phyloP scores from a whole-genome alignment of 768 basidiomycete species.

The Suillus decipiens region DNA sequence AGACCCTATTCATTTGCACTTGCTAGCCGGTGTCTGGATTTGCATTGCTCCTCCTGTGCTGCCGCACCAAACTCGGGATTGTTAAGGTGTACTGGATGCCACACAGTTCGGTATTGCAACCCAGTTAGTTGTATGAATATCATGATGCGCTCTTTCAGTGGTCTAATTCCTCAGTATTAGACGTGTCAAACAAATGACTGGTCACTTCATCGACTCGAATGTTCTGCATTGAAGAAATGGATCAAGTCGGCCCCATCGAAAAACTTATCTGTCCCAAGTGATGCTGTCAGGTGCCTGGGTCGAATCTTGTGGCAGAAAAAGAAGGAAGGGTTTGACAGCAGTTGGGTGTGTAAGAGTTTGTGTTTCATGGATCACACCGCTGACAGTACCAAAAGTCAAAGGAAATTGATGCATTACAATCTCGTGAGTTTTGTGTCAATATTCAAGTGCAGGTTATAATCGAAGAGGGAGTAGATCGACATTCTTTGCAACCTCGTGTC shows the following conservation, averaged over 20 bases:
- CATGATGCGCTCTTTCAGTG: conserved; percentile 6
- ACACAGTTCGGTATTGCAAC: conserved; percentile 73
- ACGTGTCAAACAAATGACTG: conserved; percentile 75
- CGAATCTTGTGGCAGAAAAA: conserved; percentile 70
- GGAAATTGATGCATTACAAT: conserved; percentile 72
- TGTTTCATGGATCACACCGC: conserved; percentile 4
- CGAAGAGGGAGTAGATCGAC: conserved; percentile 49
- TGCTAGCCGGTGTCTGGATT: conserved; percentile 59
- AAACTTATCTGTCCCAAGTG: conserved; percentile 59
- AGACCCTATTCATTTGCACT: conserved; percentile 66
- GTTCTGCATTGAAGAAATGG: conserved; percentile 65
- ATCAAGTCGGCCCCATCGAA: conserved; percentile 47
- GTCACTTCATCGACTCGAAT: conserved; percentile 78
- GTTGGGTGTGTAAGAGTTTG: conserved; percentile 51
- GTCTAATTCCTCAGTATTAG: conserved; percentile 33
- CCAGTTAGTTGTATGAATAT: conserved; percentile 44
- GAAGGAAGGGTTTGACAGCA: conserved; percentile 51
- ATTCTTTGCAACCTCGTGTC: conserved; percentile 47
- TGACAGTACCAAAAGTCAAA: conserved; percentile 43
- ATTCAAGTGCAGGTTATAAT: not conserved
- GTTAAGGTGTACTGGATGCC: conserved; percentile 77
- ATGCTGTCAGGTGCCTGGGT: conserved; percentile 78
- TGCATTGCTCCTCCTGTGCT: conserved; percentile 73
- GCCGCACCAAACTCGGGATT: conserved; percentile 41
- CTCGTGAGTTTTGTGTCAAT: conserved; percentile 53